Percentiles rank a stretch among this genome's conserved stretches.
Evolutionary conservation across 305 asterid genomes (phyloP).

Genomic region (Solanum hybrid): DNA sequence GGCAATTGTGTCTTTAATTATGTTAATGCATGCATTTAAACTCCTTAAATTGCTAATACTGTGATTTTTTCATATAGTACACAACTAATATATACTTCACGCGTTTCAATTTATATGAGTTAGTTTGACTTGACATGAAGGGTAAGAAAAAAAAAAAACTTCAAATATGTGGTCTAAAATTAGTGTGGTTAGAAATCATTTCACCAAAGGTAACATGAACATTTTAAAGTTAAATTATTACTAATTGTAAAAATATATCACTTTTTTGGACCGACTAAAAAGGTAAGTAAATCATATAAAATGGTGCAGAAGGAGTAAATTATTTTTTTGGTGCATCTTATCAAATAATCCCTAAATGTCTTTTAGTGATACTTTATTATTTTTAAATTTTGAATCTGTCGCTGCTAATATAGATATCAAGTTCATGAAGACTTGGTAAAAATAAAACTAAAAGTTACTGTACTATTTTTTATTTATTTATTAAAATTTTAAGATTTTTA

Average conservation of each 20-base stretch:
- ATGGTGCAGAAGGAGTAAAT: background rate
- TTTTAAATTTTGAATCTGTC: background rate
- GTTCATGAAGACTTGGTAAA: background rate
- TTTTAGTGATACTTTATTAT: background rate
- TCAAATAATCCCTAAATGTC: background rate
- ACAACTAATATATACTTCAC: background rate
- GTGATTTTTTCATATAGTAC: background rate
- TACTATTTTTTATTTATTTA: no score
- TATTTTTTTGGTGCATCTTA: background rate
- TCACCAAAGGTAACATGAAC: no score
- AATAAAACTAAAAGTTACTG: background rate
- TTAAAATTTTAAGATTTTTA: background rate
- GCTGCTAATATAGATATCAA: background rate
- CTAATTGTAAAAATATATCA: no score
- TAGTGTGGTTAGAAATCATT: background rate
- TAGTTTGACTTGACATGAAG: no score
- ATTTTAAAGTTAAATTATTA: no score
- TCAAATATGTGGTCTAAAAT: background rate
- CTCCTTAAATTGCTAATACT: background rate
- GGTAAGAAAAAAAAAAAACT: no score
- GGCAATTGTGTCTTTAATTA: background rate
- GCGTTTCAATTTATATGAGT: background rate
- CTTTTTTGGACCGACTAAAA: background rate
- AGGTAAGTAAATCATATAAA: background rate
- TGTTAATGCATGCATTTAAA: background rate